phyloP scores from a whole-genome alignment of 176 grass and related monocot species.

The Ampelocalamus luodianensis region DNA sequence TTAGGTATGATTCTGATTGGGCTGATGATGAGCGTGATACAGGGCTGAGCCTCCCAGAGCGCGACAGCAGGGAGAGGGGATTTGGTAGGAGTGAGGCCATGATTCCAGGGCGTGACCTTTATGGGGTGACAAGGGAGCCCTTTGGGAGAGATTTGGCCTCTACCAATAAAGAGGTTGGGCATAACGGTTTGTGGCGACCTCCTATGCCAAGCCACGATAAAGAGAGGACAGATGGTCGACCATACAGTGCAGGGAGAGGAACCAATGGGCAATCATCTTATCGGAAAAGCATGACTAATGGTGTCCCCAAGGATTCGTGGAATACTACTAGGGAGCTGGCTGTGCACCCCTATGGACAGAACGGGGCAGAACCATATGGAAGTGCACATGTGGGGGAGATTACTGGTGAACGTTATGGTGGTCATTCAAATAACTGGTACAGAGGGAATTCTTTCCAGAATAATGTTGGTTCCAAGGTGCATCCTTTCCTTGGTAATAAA shows the following conservation, averaged over 20 bases:
- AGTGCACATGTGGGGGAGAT: slow-evolving; percentile 37
- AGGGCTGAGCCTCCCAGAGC: slow-evolving; percentile 73
- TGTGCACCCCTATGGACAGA: slow-evolving; percentile 46
- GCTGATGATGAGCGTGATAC: slow-evolving; percentile 97
- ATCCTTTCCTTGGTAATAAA: slow-evolving; percentile 59
- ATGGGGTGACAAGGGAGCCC: slow-evolving; percentile 51
- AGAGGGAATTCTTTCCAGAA: slow-evolving; percentile 68
- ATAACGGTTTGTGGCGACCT: slow-evolving; percentile 62
- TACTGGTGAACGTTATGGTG: slow-evolving; percentile 21
- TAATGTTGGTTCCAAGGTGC: slow-evolving; percentile 59
- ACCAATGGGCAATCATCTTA: slow-evolving; percentile 48
- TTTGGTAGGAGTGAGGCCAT: slow-evolving; percentile 57
- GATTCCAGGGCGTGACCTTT: slow-evolving; percentile 41
- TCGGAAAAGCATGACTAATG: slow-evolving; percentile 42
- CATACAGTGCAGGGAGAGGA: slow-evolving; percentile 69
- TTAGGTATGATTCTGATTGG: slow-evolving; percentile 89
- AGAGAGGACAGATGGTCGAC: slow-evolving; percentile 54
- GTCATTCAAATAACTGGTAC: slow-evolving; percentile 70
- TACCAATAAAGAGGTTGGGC: slow-evolving; percentile 47
- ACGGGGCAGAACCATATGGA: slow-evolving; percentile 55
- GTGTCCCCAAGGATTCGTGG: slow-evolving; percentile 65
- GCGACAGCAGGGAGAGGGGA: slow-evolving; percentile 61
- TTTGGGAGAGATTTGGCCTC: slow-evolving; percentile 54
- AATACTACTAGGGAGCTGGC: slow-evolving; percentile 44
- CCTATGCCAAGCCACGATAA: slow-evolving; percentile 46